Percentiles rank a stretch among this genome's conserved stretches.
Evolutionary conservation across 164 flowering plant genomes (phyloP).

Genomic region (Warburgia ugandensis): DNA sequence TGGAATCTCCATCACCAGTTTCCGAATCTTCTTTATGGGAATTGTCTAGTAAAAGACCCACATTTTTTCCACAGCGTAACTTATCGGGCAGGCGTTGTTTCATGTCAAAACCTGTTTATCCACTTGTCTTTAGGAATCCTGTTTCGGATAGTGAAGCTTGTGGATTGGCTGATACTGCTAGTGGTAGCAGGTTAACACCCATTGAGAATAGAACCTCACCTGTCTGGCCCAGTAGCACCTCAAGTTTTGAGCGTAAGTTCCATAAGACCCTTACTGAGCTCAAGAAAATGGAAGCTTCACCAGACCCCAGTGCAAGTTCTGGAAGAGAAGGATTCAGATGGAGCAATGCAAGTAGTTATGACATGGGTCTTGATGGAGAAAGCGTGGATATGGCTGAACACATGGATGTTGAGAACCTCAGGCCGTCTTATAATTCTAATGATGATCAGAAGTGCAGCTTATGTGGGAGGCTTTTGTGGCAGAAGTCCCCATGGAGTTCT

Average conservation of each 20-base stretch:
- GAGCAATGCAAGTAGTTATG: constrained; percentile 44
- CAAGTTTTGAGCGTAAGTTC: constrained; percentile 22
- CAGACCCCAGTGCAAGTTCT: constrained; percentile 32
- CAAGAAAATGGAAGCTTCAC: constrained; percentile 32
- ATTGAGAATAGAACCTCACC: constrained; percentile 20
- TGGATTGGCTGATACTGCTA: constrained; percentile 17
- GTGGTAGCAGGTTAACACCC: constrained; percentile 25
- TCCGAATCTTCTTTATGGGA: constrained; percentile 35
- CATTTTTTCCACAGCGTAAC: constrained; percentile 15
- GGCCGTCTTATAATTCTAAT: constrained; percentile 14
- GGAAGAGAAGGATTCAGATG: constrained; percentile 42
- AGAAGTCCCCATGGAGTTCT: constrained; percentile 46
- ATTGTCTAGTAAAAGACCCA: constrained; percentile 23
- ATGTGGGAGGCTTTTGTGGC: constrained; percentile 32
- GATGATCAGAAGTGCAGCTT: constrained; percentile 34
- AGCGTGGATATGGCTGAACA: constrained; percentile 24
- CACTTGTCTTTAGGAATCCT: constrained; percentile 34
- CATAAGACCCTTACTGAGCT: constrained; percentile 30
- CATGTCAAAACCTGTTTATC: constrained; percentile 42
- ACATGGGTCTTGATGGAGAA: constrained; percentile 36
- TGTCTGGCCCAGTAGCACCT: constrained; percentile 22
- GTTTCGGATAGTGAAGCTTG: constrained; percentile 31
- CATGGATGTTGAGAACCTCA: constrained; percentile 15
- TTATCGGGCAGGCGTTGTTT: constrained; percentile 30
- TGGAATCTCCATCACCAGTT: constrained; percentile 32